These are phyloP conservation scores for Oxytropis ochrocephala DNA, from an alignment of 306 rosid species.

Conservation along the genomic window DNA sequence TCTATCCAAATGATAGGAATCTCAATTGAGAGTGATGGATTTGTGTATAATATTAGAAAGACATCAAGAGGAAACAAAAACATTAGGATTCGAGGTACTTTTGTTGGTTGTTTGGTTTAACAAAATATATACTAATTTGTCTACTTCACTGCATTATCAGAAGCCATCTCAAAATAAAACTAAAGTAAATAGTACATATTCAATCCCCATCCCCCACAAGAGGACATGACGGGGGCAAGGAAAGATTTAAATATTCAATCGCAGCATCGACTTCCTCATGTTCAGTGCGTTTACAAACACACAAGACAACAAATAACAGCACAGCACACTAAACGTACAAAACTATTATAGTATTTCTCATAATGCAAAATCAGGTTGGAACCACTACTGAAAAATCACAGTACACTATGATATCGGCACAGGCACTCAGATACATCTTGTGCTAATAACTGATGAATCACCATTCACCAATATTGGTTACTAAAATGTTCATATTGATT, in stretches of 20 bases:
- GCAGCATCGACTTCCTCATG: neutral
- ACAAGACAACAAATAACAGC: neutral
- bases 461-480: constrained; percentile 8
- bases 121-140: neutral
- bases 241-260: constrained; percentile 1
- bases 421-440: neutral
- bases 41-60: neutral
- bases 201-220: neutral
- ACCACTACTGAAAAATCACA: neutral
- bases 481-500: neutral
- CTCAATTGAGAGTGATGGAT: neutral
- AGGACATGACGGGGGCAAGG: neutral
- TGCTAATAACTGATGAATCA: neutral
- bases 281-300: neutral
- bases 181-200: neutral
- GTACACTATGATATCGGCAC: neutral
- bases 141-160: neutral
- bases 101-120: neutral
- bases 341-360: neutral
- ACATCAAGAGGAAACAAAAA: neutral
- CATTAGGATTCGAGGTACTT: neutral
- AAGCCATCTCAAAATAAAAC: neutral
- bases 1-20: neutral
- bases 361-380: neutral
- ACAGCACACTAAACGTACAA: neutral